A percentile compares a stretch with the other conserved stretches of the same genome.
Conservation (phyloP, 306 rosid genomes). For the Trifolium repens region DNA sequence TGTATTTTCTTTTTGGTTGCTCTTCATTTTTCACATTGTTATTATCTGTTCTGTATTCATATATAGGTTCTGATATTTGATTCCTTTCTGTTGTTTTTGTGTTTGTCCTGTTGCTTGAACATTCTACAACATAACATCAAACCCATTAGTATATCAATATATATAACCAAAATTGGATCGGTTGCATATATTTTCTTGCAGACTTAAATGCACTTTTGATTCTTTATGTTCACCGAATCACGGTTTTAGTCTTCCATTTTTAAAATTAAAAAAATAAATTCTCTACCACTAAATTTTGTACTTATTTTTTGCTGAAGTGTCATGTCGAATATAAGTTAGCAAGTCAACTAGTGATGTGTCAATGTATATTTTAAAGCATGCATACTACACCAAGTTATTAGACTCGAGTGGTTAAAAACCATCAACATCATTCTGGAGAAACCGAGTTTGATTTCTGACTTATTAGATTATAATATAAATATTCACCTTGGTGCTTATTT, state of each 20-base stretch:
- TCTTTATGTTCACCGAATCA: too few species aligned
- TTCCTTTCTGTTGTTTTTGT: not conserved
- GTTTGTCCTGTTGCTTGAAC: slow-evolving; percentile 21
- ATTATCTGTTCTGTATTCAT: slow-evolving; percentile 49
- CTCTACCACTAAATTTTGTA: too few species aligned
- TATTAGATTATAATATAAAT: not conserved
- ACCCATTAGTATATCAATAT: not conserved
- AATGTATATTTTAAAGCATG: too few species aligned
- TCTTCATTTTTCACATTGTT: slow-evolving; percentile 18
- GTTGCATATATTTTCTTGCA: not conserved
- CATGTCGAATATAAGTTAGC: too few species aligned
- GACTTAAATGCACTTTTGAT: not conserved
- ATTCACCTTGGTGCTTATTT: slow-evolving; percentile 39
- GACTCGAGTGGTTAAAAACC: too few species aligned
- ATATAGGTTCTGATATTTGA: slow-evolving; percentile 13
- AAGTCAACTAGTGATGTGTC: too few species aligned
- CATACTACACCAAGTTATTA: too few species aligned
- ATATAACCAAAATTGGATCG: not conserved
- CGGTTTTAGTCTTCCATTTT: too few species aligned
- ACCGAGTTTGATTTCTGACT: too few species aligned
- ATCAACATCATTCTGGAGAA: too few species aligned
- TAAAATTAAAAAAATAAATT: too few species aligned
- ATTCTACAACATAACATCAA: not conserved
- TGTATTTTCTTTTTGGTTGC: slow-evolving; percentile 53
- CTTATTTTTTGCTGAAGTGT: too few species aligned